phyloP scores from a whole-genome alignment of 1,284 basidiomycete species.

The Austroboletus niveus region DNA sequence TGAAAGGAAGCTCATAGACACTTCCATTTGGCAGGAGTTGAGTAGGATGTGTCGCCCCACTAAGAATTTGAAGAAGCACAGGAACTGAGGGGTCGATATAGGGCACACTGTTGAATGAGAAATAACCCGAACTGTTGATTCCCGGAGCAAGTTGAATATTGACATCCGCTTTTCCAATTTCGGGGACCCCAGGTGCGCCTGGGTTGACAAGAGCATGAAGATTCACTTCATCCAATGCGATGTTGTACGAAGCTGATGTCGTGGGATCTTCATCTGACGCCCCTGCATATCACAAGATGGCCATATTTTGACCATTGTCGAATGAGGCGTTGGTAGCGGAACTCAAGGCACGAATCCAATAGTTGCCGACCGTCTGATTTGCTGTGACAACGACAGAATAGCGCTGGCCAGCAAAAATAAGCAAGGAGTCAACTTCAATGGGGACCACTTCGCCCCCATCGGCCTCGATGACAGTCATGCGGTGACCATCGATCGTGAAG shows the following conservation, averaged over 20 bases:
- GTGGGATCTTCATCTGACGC: conserved; percentile 44
- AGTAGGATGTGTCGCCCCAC: conserved; percentile 20
- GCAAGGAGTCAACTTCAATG: conserved; percentile 39
- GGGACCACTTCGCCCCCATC: conserved; percentile 46
- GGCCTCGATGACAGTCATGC: conserved; percentile 47
- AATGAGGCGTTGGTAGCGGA: conserved; percentile 20
- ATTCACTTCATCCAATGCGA: conserved; percentile 30
- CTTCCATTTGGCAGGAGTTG: conserved; percentile 32
- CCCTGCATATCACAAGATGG: conserved; percentile 52
- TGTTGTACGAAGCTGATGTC: conserved; percentile 32
- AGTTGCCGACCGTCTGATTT: conserved; percentile 37
- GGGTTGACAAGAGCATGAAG: conserved; percentile 35
- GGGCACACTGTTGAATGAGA: conserved; percentile 16
- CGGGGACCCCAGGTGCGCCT: conserved; percentile 30
- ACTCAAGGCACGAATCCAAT: conserved; percentile 41
- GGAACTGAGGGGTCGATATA: conserved; percentile 21
- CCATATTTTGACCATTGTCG: conserved; percentile 43
- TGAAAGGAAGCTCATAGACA: conserved; percentile 30
- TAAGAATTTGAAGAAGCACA: conserved; percentile 9
- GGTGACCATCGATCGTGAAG: conserved; percentile 44
- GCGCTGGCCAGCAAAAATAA: conserved; percentile 39
- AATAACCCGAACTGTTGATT: background rate
- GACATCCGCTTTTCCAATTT: conserved; percentile 30
- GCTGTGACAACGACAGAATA: conserved; percentile 7
- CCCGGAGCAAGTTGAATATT: conserved; percentile 21